Base-by-base conservation (phyloP, 805 yeast species). In the Candida orba region DNA sequence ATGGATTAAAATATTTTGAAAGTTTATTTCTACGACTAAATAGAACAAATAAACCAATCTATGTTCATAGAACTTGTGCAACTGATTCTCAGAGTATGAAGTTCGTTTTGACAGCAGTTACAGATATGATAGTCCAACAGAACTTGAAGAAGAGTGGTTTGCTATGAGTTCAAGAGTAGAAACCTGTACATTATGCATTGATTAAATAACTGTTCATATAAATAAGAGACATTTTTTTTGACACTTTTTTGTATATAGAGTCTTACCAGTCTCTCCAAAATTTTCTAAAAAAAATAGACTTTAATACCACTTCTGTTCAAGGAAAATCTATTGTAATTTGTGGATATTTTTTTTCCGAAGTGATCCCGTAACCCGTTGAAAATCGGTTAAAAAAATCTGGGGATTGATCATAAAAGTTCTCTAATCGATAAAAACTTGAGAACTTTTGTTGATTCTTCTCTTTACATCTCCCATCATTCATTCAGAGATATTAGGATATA, bases 61-160 rank as follows among this genome's bases (percentile, higher is more conserved):
- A 93, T 59, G 84, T 87, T 20, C 96, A 89, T 65, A 69, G 89
- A 51, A 93, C 99, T 1, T 89, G 97, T 66, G 99, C 99, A 0
- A 93, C 99, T 0, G 98, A 93, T 61, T 78, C 95, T 0, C 71
- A 77, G 43, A 77, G 89, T 25, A 93, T 93, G 96, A 75, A 77
- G 57, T 91, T 90, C 57, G 96, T 93, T 15, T 71, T 93, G 44
- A 77, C 85, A 4, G 96, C 98, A 0, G 96, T 89, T 8, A 88
- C 97, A 1, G 98, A 93, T 65, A 73, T 88, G 77, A 77, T 93
- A 38, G 76, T 91, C 27, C 91, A 85, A 59, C 84, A 84, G 55
- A 90, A 85, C 58, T 64, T 91, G 60, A 78, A 81, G 62, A 77
- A 75, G 56, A 81, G 88, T 58, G 96, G 96, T 5, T 67, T 88